Base-by-base conservation (phyloP, 257 asterid species). In the Forsythia suspensa region DNA sequence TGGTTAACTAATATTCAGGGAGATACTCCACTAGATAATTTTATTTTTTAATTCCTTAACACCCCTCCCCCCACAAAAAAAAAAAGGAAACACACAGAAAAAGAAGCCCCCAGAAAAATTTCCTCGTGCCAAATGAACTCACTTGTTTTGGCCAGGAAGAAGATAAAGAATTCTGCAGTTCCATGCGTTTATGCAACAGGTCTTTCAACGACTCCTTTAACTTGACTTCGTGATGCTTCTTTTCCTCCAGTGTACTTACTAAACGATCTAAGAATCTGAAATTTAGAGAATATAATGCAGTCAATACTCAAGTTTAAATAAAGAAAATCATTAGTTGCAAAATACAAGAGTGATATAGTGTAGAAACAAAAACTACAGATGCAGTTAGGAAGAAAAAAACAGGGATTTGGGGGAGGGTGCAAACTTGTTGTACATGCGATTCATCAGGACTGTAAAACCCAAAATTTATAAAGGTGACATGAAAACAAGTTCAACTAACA, bases 131-230 rank as follows among this genome's bases (percentile, higher is more conserved):
- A 84, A 72, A 74, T 38, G 72, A 82, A 82, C 97, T 88, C 76
- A 96, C 99, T 82, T 94, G 99, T 84, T 92, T 96, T 18, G 99
- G 99, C 99, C 98, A 96, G 8, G 96, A 92, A 5, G 94, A 96
- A 81, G 98, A 90, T 83, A 94, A 75, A 0, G 98, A 91, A 77
- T 96, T 96, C 83, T 96, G 99, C 84, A 96, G 97, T 84, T 92
- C 98, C 87, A 96, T 83, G 74, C 96, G 97, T 79, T 86, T 96
- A 61, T 81, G 52, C 74, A 84, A 85, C 82, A 94, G 87, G 85
- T 92, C 98, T 83, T 91, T 92, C 80, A 96, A 79, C 52, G 97
- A 97, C 70, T 87, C 97, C 83, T 87, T 94, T 48, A 96, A 83
- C 90, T 94, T 96, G 63, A 82, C 83, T 86, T 96, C 98, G 34